These are phyloP conservation scores for Russula virescens DNA, from an alignment of 768 basidiomycete species.

Conservation along the genomic window DNA sequence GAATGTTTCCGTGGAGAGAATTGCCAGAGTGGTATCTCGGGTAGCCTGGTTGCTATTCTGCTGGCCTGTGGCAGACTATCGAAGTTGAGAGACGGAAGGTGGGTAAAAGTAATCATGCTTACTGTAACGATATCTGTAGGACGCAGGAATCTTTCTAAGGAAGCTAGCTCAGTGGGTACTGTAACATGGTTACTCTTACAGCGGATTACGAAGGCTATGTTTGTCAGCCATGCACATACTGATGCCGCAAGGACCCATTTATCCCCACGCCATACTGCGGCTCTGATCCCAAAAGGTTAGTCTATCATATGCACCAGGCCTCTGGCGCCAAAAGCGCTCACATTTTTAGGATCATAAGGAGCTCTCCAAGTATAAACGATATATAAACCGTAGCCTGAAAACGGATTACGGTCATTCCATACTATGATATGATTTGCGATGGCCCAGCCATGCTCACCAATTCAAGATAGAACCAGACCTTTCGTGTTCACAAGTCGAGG, in stretches of 20 bases:
- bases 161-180: not conserved
- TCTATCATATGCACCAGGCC: not conserved
- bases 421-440: not conserved
- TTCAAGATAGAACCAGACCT: conserved; percentile 10
- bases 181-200: conserved; percentile 5
- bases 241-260: conserved; percentile 2
- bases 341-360: conserved; percentile 16
- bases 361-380: not conserved
- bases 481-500: not conserved
- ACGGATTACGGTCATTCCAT: not conserved
- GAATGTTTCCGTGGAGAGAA: conserved; percentile 12
- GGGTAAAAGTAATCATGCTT: not conserved
- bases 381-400: conserved; percentile 7
- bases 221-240: conserved; percentile 5
- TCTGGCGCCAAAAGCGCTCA: not conserved
- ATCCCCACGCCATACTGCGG: conserved; percentile 11
- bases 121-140: conserved; percentile 5
- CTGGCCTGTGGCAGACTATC: conserved; percentile 1
- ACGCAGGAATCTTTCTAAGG: not conserved
- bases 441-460: not conserved
- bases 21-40: not conserved
- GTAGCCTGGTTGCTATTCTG: not conserved
- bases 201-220: conserved; percentile 16
- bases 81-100: not conserved
- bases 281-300: not conserved